Percentiles rank a stretch among this genome's conserved stretches.
Evolutionary conservation across 2,329 filamentous ascomycete genomes (phyloP).

Genomic region (Arthrobotrys entomopaga): DNA sequence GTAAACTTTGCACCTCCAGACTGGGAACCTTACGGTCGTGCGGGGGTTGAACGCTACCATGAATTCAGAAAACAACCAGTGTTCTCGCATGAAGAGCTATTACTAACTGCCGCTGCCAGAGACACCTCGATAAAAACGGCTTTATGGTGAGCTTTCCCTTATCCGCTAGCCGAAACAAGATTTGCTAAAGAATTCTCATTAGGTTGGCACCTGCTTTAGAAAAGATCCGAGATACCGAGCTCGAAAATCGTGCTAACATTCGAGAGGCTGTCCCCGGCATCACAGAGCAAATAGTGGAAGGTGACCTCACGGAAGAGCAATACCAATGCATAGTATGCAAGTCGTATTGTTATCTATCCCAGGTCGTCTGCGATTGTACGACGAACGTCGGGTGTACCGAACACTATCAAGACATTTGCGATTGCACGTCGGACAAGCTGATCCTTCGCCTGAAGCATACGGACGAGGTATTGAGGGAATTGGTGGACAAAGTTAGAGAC

Average conservation of each 20-base stretch:
- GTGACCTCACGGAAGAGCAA: constrained; percentile 86
- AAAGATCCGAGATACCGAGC: constrained; percentile 79
- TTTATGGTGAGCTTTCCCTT: constrained; percentile 70
- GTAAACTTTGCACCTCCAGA: constrained; percentile 96
- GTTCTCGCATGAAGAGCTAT: constrained; percentile 94
- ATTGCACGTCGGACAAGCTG: constrained; percentile 57
- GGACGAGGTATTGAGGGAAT: constrained; percentile 73
- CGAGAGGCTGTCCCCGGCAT: constrained; percentile 61
- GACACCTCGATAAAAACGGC: constrained; percentile 86
- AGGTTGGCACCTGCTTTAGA: constrained; percentile 84
- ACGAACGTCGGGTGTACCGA: constrained; percentile 82
- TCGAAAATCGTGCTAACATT: constrained; percentile 75
- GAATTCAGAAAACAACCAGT: constrained; percentile 90
- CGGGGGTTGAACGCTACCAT: constrained; percentile 85
- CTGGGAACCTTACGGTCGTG: constrained; percentile 91
- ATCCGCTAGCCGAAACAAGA: not conserved
- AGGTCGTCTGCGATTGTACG: constrained; percentile 83
- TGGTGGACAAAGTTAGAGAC: constrained; percentile 81
- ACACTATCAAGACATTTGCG: constrained; percentile 70
- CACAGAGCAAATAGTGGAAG: constrained; percentile 65
- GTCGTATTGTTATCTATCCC: constrained; percentile 86
- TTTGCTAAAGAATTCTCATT: constrained; percentile 7
- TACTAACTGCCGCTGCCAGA: constrained; percentile 87
- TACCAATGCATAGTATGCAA: constrained; percentile 94
- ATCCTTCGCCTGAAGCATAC: constrained; percentile 80